Base-by-base conservation (phyloP, 73 alveolate genomes). In the Paramecium pentaurelia region DNA sequence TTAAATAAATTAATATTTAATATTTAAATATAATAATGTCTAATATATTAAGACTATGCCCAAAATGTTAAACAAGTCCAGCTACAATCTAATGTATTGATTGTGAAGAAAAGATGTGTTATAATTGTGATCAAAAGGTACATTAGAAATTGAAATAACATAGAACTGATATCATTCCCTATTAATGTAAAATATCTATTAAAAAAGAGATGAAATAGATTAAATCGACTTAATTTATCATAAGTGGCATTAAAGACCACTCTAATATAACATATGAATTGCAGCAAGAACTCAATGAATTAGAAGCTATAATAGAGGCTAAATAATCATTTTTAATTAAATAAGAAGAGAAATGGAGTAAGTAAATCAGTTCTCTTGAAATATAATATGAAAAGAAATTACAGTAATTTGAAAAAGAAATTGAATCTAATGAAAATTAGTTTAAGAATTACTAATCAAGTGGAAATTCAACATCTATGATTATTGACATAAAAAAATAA, bases 31-130 rank as follows among this genome's bases (percentile, higher is more conserved):
- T n/a, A 54, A 54, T 12, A 25, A 73, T 73, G 87, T 73, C 87
- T 37, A n/a, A 25, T 6, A 12, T 37, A 12, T 38, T 73, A 9
- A 73, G 22, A 38, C 64, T 73, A 2, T 73, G 87, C 6, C 30
- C 30, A 20, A 34, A 37, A 37, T 73, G 87, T 18, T 34, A 10
- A 30, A 38, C 8, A 37, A 73, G 10, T 22, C 87, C 87, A 16
- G 87, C 87, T 3, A 73, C 87, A 20, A 16, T 73, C 32, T 37
- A 73, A 14, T 73, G 87, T 40, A 34, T 37, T 73, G 87, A 73
- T 73, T 73, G 87, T 14, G 12, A 73, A 37, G 87, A 34, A 34
- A 34, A 73, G 5, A 37, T 73, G 58, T 73, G 87, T 11, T 73
- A 36, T 38, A 2, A 64, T 37, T 73, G 87, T 44, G 87, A 73